Evolutionary conservation across 495 filamentous ascomycete genomes (phyloP), one percentile per base, ranked within the genome.

Genomic region (Penicilliopsis zonata): DNA sequence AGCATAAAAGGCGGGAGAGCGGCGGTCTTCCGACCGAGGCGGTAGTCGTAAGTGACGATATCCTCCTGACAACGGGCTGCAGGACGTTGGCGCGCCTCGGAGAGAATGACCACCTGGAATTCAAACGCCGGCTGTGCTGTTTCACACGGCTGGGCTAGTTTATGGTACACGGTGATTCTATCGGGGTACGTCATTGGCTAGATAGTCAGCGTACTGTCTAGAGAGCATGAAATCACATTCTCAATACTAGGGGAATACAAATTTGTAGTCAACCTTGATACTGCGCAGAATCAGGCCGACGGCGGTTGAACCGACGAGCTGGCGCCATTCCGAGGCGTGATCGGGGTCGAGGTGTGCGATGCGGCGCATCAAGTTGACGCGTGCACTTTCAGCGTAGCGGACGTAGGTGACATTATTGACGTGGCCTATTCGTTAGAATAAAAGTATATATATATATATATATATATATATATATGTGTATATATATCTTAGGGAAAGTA

Each of bases 101-200:
- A 92, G 9, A 94, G 52, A 16, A 95, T 71, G 35, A 75, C 53
- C 3, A 69, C 72, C 36, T 74, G 57, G 0, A 75, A 53, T 13
- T 58, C 60, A 47, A 83, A 79, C 14, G 66, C 63, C 31, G 70
- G 65, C 12, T 57, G 57, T 0, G 50, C 44, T 4, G 49, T 49
- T 5, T 46, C 31, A 8, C 49, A 35, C 9, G 50, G 39, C n/a
- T 52, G 37, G 4, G 65, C 58, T 4, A 98, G 69, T 48, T 82
- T 93, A 54, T 95, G 90, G 46, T 86, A 87, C 5, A 90, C 81
- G 0, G 85, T 83, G 30, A 95, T 74, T 31, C 69, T 76, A 59
- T 96, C 87, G 1, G 88, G 87, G 45, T 72, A 92, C 30, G 69
- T 78, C 74, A 94, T 83, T 7, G 88, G 86, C 87, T 94, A n/a